Base-by-base conservation (phyloP, 2,329 filamentous ascomycete species). In the Penicillium sp. region DNA sequence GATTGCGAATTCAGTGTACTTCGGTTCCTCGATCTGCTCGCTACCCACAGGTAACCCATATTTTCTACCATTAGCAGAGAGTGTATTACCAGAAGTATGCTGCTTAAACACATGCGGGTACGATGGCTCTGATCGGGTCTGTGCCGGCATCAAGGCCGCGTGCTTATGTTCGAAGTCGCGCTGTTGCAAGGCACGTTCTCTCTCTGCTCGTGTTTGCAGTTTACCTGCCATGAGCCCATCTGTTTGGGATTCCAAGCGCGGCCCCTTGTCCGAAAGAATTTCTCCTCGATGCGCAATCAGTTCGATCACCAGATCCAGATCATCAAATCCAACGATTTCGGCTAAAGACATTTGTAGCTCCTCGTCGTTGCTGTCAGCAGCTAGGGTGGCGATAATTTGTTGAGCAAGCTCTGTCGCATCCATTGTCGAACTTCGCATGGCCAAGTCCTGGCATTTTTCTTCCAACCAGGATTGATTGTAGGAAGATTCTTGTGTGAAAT, bases 61-160 rank as follows among this genome's bases (percentile, higher is more conserved):
- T 68, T 89, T 91, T 67, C 85, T 87, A 1, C 94, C 94, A 46
- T 86, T 82, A 19, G 86, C 78, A 54, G 89, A 94, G 35, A 99
- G 77, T 0, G 87, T 90, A 70, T 97, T 97, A 1, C 94, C 91
- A 3, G 92, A 89, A 57, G 85, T 85, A 67, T 96, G 88, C 2
- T 84, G 74, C 63, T 88, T 91, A 76, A 97, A 99, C 0, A 99
- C 91, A 70, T 99, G 94, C 1, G 95, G 95, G 69, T 99, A 99
- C 42, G 89, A 81, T 4, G 87, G 83, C 49, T 87, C 89, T 55
- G 85, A 78, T 44, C 85, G 85, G 49, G 87, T 80, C 57, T 90
- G 82, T n/a, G 84, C 86, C 0, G 89, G 82, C 2, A 86, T 84
- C 23, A 99, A 76, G 2, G 82, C 67, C 9, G 88, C 82, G 67